Evolutionary conservation across 139 green algal species (phyloP), one percentile per base, ranked within the genome.

Genomic region (Gonium pectorale): DNA sequence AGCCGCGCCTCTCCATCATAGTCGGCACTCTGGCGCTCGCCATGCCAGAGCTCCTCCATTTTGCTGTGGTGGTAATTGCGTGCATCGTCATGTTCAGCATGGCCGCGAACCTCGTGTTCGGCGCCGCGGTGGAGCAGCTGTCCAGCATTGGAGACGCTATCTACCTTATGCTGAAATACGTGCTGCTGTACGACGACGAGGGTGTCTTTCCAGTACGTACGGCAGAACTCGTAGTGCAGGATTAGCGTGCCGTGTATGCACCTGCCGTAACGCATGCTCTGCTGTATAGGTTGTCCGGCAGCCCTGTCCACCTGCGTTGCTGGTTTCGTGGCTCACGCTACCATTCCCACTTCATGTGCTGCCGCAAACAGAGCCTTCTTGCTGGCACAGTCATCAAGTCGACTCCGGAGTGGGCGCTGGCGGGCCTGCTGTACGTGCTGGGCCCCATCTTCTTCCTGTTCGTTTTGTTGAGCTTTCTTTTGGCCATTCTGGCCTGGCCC

Each of bases 1-100:
- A 90, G 80, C 86, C 86, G 29, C 72, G 80, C 4, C 79, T 89
- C 29, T 70, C 79, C 44, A 67, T 89, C 31, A 56, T 89, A 2
- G 49, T 31, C 1, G 79, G 85, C 60, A 79, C 79, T 3, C 46
- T 89, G 17, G 59, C 69, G 19, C 44, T 70, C 17, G 64, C 72
- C 11, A 6, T 86, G 49, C 73, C 79, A 1, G 79, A 89, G 79
- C 46, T 89, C 41, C 15, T 69, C 15, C 86, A 90, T 71, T 86
- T 89, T 22, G 41, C 66, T 2, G 26, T 64, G 9, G 60, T 86
- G 46, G 62, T 86, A 8, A 13, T 83, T 3, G n/a, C 83, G 5
- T 41, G 64, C 35, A 40, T 79, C n/a, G 35, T 40, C 26, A 83
- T 89, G 85, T 67, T 86, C 17, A 33, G 31, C 4, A 19, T 51